phyloP scores from a whole-genome alignment of 2,329 filamentous ascomycete genomes.

The Cladosporium austrohemisphaericum region DNA sequence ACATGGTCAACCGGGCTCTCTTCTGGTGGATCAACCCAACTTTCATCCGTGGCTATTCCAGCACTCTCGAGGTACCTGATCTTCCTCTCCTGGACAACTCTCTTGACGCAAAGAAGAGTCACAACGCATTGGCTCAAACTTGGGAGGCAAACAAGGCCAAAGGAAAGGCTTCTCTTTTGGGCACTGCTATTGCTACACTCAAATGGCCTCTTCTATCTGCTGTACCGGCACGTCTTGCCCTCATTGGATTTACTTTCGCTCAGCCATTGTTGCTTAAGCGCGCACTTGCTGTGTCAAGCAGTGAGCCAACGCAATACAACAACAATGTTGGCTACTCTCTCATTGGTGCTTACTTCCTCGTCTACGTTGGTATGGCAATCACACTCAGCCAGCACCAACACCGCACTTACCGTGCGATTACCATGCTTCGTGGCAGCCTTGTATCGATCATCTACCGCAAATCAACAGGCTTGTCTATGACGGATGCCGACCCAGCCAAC shows the following conservation, averaged over 20 bases:
- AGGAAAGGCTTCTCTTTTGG: conserved; percentile 24
- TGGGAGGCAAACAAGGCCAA: conserved; percentile 18
- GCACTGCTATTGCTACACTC: conserved; percentile 27
- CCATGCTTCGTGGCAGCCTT: conserved; percentile 20
- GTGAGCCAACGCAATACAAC: conserved; percentile 18
- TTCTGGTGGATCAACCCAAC: conserved; percentile 39
- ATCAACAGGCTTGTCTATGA: conserved; percentile 10
- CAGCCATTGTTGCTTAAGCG: conserved; percentile 36
- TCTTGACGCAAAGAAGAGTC: conserved; percentile 16
- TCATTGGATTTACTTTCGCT: conserved; percentile 37
- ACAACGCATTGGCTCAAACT: background rate
- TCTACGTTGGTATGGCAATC: conserved; percentile 30
- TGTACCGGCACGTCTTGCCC: conserved; percentile 31
- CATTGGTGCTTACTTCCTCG: conserved; percentile 32
- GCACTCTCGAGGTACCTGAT: conserved; percentile 23
- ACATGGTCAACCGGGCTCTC: conserved; percentile 28
- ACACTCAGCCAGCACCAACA: conserved; percentile 11
- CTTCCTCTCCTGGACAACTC: conserved; percentile 22
- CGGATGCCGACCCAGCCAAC: conserved; percentile 16
- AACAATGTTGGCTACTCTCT: conserved; percentile 22
- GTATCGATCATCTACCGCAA: conserved; percentile 20
- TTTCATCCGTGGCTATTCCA: conserved; percentile 29
- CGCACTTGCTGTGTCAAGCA: conserved; percentile 30
- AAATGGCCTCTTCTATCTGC: conserved; percentile 31
- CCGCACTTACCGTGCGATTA: conserved; percentile 18